phyloP scores from a whole-genome alignment of 331 rosid genomes.

The Spiraea crenata region DNA sequence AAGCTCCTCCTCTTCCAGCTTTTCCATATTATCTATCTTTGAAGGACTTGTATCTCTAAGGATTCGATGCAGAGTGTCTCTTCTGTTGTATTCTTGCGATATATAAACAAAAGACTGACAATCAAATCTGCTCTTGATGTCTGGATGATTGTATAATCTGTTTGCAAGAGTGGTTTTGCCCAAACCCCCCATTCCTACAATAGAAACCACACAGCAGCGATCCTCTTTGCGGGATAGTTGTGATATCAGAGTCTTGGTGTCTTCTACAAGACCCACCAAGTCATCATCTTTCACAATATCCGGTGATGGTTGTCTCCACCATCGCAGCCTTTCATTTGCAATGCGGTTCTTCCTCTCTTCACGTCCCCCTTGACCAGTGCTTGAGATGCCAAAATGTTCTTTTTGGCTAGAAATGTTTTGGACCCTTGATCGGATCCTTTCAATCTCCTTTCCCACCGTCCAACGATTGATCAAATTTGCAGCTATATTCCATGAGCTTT shows the following conservation, averaged over 20 bases:
- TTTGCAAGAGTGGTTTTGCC: background rate
- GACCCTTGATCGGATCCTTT: background rate
- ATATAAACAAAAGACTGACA: too few relatives aligned
- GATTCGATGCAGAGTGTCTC: too few relatives aligned
- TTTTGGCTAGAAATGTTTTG: background rate
- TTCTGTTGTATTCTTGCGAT: too few relatives aligned
- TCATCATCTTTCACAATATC: background rate
- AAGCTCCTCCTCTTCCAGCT: too few relatives aligned
- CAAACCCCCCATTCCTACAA: slow-evolving; percentile 6
- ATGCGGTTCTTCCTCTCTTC: background rate
- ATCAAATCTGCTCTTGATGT: too few relatives aligned
- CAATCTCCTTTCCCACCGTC: background rate
- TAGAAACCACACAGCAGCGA: background rate
- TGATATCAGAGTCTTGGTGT: background rate
- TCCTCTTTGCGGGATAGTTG: background rate
- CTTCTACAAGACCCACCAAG: background rate
- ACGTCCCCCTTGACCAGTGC: background rate
- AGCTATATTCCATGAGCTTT: background rate
- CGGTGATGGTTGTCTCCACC: background rate
- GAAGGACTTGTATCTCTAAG: too few relatives aligned
- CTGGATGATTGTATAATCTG: too few relatives aligned
- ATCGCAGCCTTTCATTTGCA: background rate
- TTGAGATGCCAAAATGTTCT: background rate
- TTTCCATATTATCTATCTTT: too few relatives aligned
- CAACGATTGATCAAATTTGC: background rate